A percentile compares a stretch with the other conserved stretches of the same genome.
Conservation (phyloP, 257 asterid species). For the Ilex asprella region DNA sequence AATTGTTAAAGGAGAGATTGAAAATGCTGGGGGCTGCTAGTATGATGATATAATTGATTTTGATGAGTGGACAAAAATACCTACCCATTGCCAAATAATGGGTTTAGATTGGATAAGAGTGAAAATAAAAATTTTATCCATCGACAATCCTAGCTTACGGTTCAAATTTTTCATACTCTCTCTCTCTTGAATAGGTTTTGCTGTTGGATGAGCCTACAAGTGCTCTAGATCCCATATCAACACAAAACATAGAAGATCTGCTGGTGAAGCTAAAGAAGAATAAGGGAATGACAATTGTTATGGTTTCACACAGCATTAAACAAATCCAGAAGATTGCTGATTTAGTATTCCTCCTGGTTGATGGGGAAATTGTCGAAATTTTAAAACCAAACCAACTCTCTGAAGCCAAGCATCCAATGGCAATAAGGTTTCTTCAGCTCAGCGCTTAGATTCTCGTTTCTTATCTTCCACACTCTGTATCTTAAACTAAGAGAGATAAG, state of each 20-base stretch:
- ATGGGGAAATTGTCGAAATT: slow-evolving; percentile 65
- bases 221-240: slow-evolving; percentile 71
- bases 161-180: background rate
- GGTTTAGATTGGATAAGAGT: no score
- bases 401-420: slow-evolving; percentile 72
- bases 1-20: no score
- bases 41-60: no score
- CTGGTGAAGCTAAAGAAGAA: slow-evolving; percentile 56
- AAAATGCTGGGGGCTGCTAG: no score
- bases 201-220: slow-evolving; percentile 81
- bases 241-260: slow-evolving; percentile 63
- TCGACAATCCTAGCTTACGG: no score
- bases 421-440: slow-evolving; percentile 61
- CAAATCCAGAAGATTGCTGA: slow-evolving; percentile 74
- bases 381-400: slow-evolving; percentile 49
- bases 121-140: no score
- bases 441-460: slow-evolving; percentile 10
- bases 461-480: no score
- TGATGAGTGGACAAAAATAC: no score
- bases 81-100: no score
- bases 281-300: slow-evolving; percentile 38
- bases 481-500: no score
- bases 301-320: slow-evolving; percentile 75
- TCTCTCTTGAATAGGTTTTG: slow-evolving; percentile 33
- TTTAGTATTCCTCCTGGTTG: slow-evolving; percentile 55